Evolutionary conservation across 805 yeast species (phyloP).

Genomic region (Zygosaccharomyces bailii): DNA sequence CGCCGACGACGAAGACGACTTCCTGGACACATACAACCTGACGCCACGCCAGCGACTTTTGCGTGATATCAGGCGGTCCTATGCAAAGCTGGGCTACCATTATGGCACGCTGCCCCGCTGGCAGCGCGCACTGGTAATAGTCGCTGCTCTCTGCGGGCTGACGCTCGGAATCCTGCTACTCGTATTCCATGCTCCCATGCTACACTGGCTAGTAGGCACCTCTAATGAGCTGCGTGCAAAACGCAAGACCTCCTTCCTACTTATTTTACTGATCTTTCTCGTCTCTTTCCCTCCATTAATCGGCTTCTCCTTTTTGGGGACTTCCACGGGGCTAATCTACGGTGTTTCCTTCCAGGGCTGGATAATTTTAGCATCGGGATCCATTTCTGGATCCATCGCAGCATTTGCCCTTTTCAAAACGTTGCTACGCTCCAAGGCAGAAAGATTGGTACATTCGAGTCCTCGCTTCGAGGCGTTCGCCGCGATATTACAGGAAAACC

Average conservation of each 20-base stretch:
- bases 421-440: constrained; percentile 55
- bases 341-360: constrained; percentile 76
- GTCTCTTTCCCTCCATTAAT: constrained; percentile 89
- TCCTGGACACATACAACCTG: constrained; percentile 33
- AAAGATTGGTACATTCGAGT: constrained; percentile 55
- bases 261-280: constrained; percentile 52
- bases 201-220: constrained; percentile 37
- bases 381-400: constrained; percentile 69
- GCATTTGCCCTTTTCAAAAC: constrained; percentile 68
- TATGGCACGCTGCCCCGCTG: constrained; percentile 22
- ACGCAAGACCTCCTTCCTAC: constrained; percentile 41
- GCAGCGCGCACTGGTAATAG: constrained; percentile 22
- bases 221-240: constrained; percentile 46
- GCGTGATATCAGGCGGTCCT: constrained; percentile 18
- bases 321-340: constrained; percentile 73
- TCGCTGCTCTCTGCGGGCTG: constrained; percentile 16
- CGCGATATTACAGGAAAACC: constrained; percentile 66
- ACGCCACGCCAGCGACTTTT: constrained; percentile 35
- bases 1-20: constrained; percentile 28
- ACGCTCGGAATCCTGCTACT: constrained; percentile 21
- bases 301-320: constrained; percentile 71
- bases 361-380: constrained; percentile 65
- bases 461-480: constrained; percentile 70
- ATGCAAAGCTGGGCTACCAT: constrained; percentile 15
- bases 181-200: constrained; percentile 29